Evolutionary conservation across 257 asterid genomes (phyloP), one percentile per base, ranked within the genome.

Genomic region (Osmanthus fragrans): DNA sequence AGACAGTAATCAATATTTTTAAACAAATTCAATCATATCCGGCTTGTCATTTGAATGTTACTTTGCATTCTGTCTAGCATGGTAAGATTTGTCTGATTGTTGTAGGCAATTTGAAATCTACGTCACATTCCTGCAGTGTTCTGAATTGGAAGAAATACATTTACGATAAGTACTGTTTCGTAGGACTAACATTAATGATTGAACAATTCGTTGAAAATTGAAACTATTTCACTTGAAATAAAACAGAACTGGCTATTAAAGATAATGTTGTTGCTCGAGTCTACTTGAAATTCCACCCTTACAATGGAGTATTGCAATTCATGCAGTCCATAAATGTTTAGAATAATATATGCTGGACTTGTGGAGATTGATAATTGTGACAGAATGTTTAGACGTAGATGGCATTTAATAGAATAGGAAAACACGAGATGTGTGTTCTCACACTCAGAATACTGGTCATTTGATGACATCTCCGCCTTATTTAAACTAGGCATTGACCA

Each of bases 281-380:
- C 60, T 13, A 40, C 73, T 73, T 47, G 78, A 77, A 33, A 67
- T 25, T 54, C 23, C 56, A 70, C 72, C 58, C 72, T 33, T 70
- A 18, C 34, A 29, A 33, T 75, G 65, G 77, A 75, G 63, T 69
- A 73, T 49, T 64, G 56, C 66, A 32, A 65, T 39, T 76, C 49
- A 39, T n/a, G 32, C 33, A 74, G 45, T 80, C 60, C 37, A 49
- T 19, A 72, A 27, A 58, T 54, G 73, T 78, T 29, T 42, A 18
- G 33, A 69, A 69, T 63, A 70, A 72, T 76, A 42, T 68, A 47
- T 56, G 10, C 36, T 83, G 34, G 34, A 40, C 33, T 11, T 25
- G 30, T 63, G 32, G 34, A 76, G 75, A 65, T 68, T 72, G 34
- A 72, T 66, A 68, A 47, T 36, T 19, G 74, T 30, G 78, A 77